phyloP scores from a whole-genome alignment of 306 rosid genomes.

The Cicer cuneatum region DNA sequence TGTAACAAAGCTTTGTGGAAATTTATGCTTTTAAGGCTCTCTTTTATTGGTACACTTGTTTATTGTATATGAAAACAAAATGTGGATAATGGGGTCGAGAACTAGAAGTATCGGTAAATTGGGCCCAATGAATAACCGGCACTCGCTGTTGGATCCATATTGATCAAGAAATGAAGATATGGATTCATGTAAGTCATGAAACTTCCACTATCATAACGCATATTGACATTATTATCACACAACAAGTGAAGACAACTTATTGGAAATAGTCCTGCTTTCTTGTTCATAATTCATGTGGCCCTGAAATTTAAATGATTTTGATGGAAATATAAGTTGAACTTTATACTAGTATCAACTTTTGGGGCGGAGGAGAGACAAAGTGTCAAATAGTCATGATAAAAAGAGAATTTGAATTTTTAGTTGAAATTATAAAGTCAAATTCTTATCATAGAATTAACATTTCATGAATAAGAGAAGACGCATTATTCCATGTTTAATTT shows the following conservation, averaged over 20 bases:
- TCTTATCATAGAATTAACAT: too few species aligned
- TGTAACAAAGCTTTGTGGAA: background rate
- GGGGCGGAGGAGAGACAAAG: too few species aligned
- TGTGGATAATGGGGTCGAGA: background rate
- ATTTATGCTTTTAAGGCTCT: background rate
- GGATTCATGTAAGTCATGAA: background rate
- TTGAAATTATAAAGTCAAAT: too few species aligned
- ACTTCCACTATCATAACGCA: background rate
- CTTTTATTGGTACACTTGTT: constrained; percentile 39
- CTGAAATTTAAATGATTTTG: background rate
- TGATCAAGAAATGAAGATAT: constrained; percentile 23
- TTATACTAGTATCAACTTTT: too few species aligned
- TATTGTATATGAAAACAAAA: constrained; percentile 1
- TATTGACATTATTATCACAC: constrained; percentile 17
- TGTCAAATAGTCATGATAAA: too few species aligned
- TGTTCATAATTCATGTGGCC: background rate
- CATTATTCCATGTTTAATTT: too few species aligned
- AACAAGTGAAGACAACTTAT: constrained; percentile 23
- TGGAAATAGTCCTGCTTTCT: constrained; percentile 9
- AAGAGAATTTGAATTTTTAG: too few species aligned
- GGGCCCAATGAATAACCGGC: constrained; percentile 11
- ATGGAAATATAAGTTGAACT: background rate
- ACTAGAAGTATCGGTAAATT: background rate
- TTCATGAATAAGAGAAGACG: too few species aligned
- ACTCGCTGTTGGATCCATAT: background rate